Evolutionary conservation across 192 early-diverging fungal species (phyloP), one percentile per base, ranked within the genome.

Genomic region (Backusella luteola): DNA sequence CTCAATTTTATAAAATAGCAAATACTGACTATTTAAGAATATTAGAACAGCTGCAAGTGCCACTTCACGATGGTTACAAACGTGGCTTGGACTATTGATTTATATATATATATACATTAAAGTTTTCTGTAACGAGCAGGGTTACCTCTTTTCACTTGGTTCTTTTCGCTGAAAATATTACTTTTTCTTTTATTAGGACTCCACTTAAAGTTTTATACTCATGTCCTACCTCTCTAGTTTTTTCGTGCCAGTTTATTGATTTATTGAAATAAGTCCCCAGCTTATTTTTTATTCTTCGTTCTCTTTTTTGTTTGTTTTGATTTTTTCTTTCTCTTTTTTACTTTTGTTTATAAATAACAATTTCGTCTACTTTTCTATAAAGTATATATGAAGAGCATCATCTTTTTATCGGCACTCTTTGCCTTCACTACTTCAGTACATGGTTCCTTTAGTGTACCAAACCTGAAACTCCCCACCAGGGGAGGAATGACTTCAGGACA

Each of bases 401-500:
- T 38, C 3, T 38, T 21, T 41, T 38, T 39, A 69, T 29, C 39
- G 38, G 68, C 68, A n/a, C 9, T 38, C 68, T 69, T 74, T 63
- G 34, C 21, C 23, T 74, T 59, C 73, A 73, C 72, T 73, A 39
- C 39, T 21, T 49, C 69, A 63, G 38, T 67, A 38, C 38, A 74
- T 63, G 73, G 73, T 36, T 79, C 74, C 66, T 73, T 79, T 70
- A 36, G 74, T 73, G 66, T 69, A 2, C 67, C 72, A n/a, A 59
- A 66, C 19, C 23, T 74, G 17, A 70, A 29, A 36, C 34, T 79
- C 12, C 77, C 77, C 23, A 74, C 74, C 46, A 73, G 59, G 39
- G 73, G 68, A 42, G 77, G 73, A 44, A 79, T 79, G 77, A 36
- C 38, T 15, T 79, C 59, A 23, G 77, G 53, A 67, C 67, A 79